Base-by-base conservation (phyloP, 2,329 filamentous ascomycete genomes). In the Diaporthe citriasiana region DNA sequence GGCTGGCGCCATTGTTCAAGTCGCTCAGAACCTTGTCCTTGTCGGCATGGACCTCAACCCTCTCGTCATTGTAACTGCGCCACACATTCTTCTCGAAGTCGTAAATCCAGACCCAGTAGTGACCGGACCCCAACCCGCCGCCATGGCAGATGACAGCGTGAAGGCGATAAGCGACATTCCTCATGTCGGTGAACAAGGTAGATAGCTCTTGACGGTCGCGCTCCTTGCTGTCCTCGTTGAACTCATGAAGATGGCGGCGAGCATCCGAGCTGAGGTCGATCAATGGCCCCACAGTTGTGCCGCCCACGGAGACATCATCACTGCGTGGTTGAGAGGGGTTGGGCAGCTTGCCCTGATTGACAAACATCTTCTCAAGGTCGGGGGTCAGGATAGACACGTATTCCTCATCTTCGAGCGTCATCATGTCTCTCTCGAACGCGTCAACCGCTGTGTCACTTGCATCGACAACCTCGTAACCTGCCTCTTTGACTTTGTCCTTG, bases 71-170 rank as follows among this genome's bases (percentile, higher is more conserved):
- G 87, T 98, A 99, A 80, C 94, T 95, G 73, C 95, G 92, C 95
- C 97, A 99, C 27, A 95, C 86, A 47, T 91, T 85, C 60, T 91
- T 89, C 77, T 92, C 89, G 82, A 97, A 97, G 84, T 98, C 97
- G 80, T 92, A 94, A 76, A 99, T 97, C 89, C 95, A 98, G 57
- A 98, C 95, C 93, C 95, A 98, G 84, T 98, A 99, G 82, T 99
- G 97, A 0, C 97, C 97, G 59, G 92, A 92, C 57, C 87, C 89
- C 53, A 92, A 88, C 38, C 87, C 87, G 42, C 94, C 94, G 27
- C 93, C 92, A 81, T 99, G 97, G 79, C 98, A 96, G 80, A 99
- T 97, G 42, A 98, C 93, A 0, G 96, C 94, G 78, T 98, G 95
- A 6, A 99, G 89, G 19, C 91, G 91, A 82, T 98, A 99, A 15